Base-by-base conservation (phyloP, 352 stramenopile species). In the Globisporangium cystogenes region DNA sequence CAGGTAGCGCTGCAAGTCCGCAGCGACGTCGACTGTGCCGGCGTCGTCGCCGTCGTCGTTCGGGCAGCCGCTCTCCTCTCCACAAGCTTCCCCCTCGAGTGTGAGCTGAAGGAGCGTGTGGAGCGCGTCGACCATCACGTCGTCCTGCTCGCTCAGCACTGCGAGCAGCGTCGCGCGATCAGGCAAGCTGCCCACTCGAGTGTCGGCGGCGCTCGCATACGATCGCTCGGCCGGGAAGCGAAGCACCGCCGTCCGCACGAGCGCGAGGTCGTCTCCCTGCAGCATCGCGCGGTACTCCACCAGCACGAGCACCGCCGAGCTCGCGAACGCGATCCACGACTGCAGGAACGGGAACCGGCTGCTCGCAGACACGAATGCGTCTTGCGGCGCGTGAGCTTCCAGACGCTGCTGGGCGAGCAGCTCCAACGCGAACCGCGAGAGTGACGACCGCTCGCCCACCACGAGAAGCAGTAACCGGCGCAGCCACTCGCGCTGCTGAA, bases 71-170 rank as follows among this genome's bases (percentile, higher is more conserved):
- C n/a, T n/a, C n/a, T n/a, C n/a, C n/a, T n/a, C n/a, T n/a, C n/a
- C n/a, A n/a, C n/a, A n/a, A n/a, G n/a, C 41, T 29, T 59, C 43
- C 16, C 58, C 16, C 0, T 57, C 20, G 1, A 48, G 12, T 7
- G 51, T 35, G 31, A 80, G 71, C 8, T 61, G 51, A 27, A 70
- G 65, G 18, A 88, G 60, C 20, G 64, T 55, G 18, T 80, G 58
- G 3, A 83, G 59, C n/a, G 85, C 72, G 46, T 86, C 71, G 23
- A 90, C 57, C 65, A 90, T 69, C 21, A 82, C 66, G 45, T 88
- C 75, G 37, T 90, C 79, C 68, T 90, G 76, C 48, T 90, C 79
- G 23, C 67, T 70, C 12, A 90, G 55, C 18, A 87, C 56, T 12
- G 41, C 49, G n/a, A 88, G 65, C 20, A 88, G 47, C n/a, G 64